A percentile compares a stretch with the other conserved stretches of the same genome.
These are phyloP conservation scores for Botrytis elliptica DNA, from an alignment of 2,329 filamentous ascomycete species.

Conservation along the genomic window DNA sequence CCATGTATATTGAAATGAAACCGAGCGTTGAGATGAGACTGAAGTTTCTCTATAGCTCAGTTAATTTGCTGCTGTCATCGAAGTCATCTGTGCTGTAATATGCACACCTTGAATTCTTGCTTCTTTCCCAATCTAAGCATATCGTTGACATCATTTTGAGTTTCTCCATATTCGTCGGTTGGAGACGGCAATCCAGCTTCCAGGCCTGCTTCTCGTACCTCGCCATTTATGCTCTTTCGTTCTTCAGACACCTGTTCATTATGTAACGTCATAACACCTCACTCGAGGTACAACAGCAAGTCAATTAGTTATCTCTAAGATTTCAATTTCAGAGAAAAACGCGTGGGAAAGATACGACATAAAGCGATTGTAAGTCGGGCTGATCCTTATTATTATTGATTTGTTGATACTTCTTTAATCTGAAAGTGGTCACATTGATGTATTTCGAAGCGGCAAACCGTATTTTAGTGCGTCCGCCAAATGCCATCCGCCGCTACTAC, in stretches of 20 bases:
- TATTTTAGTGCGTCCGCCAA: neutral
- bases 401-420: neutral
- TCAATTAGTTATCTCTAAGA: neutral
- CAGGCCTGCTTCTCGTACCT: slow-evolving; percentile 19
- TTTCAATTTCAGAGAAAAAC: neutral
- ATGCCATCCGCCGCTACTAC: neutral
- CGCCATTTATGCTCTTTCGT: slow-evolving; percentile 3
- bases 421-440: neutral
- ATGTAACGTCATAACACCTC: slow-evolving; percentile 1
- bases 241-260: neutral
- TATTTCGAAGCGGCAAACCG: neutral
- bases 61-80: neutral
- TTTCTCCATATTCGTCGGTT: slow-evolving; percentile 30
- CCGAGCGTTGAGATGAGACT: slow-evolving; percentile 45
- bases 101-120: slow-evolving; percentile 35
- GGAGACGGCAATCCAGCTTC: slow-evolving; percentile 13
- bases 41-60: slow-evolving; percentile 41
- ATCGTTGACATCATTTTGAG: slow-evolving; percentile 38
- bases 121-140: slow-evolving; percentile 40
- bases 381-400: neutral
- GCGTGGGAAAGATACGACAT: neutral
- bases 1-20: slow-evolving; percentile 45
- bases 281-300: neutral
- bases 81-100: neutral
- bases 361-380: neutral